Evolutionary conservation across 768 basidiomycete genomes (phyloP).

Genomic region (Asterophora lycoperdoides): DNA sequence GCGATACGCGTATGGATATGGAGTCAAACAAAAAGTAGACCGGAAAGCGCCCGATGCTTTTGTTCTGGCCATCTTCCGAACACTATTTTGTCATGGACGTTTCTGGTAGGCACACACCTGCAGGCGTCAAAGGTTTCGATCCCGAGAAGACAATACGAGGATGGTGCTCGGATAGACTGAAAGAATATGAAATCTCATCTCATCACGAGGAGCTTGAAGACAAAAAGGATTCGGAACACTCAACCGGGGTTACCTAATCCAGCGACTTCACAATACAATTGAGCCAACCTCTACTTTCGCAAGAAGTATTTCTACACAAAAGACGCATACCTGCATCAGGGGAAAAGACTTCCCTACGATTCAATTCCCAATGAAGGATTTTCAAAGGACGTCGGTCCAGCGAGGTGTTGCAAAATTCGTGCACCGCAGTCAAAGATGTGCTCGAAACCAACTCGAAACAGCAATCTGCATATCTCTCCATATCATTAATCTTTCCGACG

Average conservation of each 20-base stretch:
- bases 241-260: conserved; percentile 17
- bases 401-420: conserved; percentile 1
- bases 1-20: conserved; percentile 20
- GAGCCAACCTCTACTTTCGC: conserved; percentile 4
- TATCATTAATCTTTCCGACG: too few species aligned
- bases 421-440: too few species aligned
- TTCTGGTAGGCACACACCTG: conserved; percentile 2
- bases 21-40: conserved; percentile 18
- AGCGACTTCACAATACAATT: conserved; percentile 19
- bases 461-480: not conserved
- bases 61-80: conserved; percentile 15
- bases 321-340: conserved; percentile 12
- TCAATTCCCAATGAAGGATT: conserved; percentile 4
- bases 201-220: conserved; percentile 19
- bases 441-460: not conserved
- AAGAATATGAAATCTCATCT: conserved; percentile 11
- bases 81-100: conserved; percentile 11
- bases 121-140: conserved; percentile 14
- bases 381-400: conserved; percentile 7
- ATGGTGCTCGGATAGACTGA: conserved; percentile 13
- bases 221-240: conserved; percentile 20
- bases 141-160: conserved; percentile 22
- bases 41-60: conserved; percentile 19
- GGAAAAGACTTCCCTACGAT: conserved; percentile 5
- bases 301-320: conserved; percentile 16